These are phyloP conservation scores for Henningerozyma blattae DNA, from an alignment of 805 yeast genomes.

Conservation along the genomic window DNA sequence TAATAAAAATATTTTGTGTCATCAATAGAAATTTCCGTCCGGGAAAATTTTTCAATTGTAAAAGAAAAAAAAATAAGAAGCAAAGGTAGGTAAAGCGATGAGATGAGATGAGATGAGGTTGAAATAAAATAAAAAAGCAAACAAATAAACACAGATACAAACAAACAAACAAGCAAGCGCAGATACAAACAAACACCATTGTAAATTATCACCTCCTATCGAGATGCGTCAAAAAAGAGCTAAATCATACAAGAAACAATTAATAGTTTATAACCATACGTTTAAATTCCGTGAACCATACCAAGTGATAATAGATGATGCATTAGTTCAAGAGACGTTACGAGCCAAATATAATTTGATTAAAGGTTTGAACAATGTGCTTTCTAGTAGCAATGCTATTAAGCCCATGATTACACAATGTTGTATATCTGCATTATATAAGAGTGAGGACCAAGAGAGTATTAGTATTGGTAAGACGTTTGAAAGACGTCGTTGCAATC, in stretches of 20 bases:
- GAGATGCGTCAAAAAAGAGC: constrained; percentile 96
- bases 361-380: constrained; percentile 69
- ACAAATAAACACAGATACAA: too few relatives aligned
- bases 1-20: too few relatives aligned
- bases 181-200: too few relatives aligned
- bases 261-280: constrained; percentile 71
- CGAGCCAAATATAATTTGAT: constrained; percentile 62
- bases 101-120: too few relatives aligned
- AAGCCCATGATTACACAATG: constrained; percentile 95
- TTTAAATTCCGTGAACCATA: constrained; percentile 92
- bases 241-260: constrained; percentile 84
- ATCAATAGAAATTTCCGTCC: too few relatives aligned
- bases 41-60: too few relatives aligned
- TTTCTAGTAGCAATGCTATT: constrained; percentile 75
- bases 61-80: too few relatives aligned
- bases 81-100: too few relatives aligned
- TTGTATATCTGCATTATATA: constrained; percentile 77
- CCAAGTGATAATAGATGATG: constrained; percentile 80
- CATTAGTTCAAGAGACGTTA: constrained; percentile 53
- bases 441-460: constrained; percentile 58
- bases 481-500: constrained; percentile 91
- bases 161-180: too few relatives aligned
- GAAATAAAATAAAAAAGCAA: too few relatives aligned
- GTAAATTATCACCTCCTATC: too few relatives aligned
- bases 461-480: constrained; percentile 69